Conservation (phyloP, 2,329 filamentous ascomycete genomes). For the Aspergillus aculeatinus region DNA sequence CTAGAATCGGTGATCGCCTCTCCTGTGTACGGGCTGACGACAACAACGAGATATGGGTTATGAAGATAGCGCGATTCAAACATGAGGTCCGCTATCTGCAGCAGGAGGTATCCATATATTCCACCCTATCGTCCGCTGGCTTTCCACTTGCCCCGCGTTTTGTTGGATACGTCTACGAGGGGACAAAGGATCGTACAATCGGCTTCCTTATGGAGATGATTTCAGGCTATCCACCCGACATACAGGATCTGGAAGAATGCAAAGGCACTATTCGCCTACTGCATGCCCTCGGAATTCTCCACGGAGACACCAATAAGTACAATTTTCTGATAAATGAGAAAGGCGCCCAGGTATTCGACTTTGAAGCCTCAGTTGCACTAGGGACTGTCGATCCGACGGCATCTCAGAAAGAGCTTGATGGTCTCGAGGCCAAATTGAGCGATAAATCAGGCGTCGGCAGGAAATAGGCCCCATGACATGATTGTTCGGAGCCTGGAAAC, state of each 20-base stretch:
- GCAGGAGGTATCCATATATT: slow-evolving; percentile 10
- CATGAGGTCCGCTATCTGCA: slow-evolving; percentile 7
- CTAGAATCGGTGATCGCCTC: slow-evolving; percentile 10
- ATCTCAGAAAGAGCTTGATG: slow-evolving; percentile 9
- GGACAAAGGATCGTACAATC: slow-evolving; percentile 8
- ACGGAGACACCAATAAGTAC: slow-evolving; percentile 13
- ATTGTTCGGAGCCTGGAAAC: too few relatives aligned
- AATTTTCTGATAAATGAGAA: slow-evolving; percentile 11
- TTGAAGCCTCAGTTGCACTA: slow-evolving; percentile 3
- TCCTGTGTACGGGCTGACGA: slow-evolving; percentile 1
- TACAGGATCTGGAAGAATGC: slow-evolving; percentile 9
- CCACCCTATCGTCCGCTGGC: background rate
- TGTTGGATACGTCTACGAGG: slow-evolving; percentile 12
- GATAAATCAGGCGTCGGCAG: too few relatives aligned
- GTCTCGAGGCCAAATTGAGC: too few relatives aligned
- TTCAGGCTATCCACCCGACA: background rate
- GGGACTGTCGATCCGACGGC: background rate
- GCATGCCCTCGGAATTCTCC: slow-evolving; percentile 8
- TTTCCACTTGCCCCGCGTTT: slow-evolving; percentile 11
- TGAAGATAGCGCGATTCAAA: slow-evolving; percentile 11
- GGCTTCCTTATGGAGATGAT: slow-evolving; percentile 14
- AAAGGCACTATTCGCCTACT: slow-evolving; percentile 3
- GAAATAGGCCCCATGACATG: too few relatives aligned
- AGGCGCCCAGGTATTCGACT: slow-evolving; percentile 9
- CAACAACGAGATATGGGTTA: background rate